Evolutionary conservation across 2,329 filamentous ascomycete species (phyloP).

Genomic region (Aspergillus puulaauensis): DNA sequence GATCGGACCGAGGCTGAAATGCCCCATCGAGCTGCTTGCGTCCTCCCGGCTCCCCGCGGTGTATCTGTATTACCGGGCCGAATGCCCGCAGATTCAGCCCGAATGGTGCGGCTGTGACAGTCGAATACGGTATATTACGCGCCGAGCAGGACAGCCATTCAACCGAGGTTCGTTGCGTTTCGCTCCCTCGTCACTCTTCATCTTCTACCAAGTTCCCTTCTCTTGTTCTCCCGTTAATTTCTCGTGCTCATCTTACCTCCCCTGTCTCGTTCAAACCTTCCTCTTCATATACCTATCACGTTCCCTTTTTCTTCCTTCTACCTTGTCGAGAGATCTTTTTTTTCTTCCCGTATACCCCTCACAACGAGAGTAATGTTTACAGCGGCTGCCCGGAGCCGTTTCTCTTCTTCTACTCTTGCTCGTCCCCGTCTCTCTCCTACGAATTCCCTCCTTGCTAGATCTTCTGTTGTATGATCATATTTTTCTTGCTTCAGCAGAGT

Average conservation of each 20-base stretch:
- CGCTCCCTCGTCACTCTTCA: conserved; percentile 11
- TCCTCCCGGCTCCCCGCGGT: conserved; percentile 3
- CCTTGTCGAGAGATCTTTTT: background rate
- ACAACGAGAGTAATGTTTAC: conserved; percentile 43
- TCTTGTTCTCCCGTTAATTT: conserved; percentile 5
- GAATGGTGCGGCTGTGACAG: background rate
- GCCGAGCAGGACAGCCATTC: background rate
- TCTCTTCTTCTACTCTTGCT: conserved; percentile 36
- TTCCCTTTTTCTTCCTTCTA: conserved; percentile 7
- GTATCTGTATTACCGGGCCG: conserved; percentile 7
- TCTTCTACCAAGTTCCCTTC: conserved; percentile 2
- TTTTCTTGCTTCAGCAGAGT: conserved; percentile 3
- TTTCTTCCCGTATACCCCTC: conserved; percentile 10
- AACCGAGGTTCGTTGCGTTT: conserved; percentile 11
- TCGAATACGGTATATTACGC: background rate
- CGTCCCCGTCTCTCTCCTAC: conserved; percentile 38
- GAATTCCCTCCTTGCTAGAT: conserved; percentile 33
- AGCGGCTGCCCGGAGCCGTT: conserved; percentile 44
- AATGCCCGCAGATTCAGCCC: background rate
- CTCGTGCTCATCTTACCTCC: conserved; percentile 12
- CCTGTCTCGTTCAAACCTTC: background rate
- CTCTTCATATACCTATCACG: conserved; percentile 2
- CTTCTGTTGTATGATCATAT: conserved; percentile 29
- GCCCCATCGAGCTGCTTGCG: background rate
- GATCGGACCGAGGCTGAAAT: conserved; percentile 12